Conservation (phyloP, 2,329 filamentous ascomycete genomes). For the Claviceps purpurea region DNA sequence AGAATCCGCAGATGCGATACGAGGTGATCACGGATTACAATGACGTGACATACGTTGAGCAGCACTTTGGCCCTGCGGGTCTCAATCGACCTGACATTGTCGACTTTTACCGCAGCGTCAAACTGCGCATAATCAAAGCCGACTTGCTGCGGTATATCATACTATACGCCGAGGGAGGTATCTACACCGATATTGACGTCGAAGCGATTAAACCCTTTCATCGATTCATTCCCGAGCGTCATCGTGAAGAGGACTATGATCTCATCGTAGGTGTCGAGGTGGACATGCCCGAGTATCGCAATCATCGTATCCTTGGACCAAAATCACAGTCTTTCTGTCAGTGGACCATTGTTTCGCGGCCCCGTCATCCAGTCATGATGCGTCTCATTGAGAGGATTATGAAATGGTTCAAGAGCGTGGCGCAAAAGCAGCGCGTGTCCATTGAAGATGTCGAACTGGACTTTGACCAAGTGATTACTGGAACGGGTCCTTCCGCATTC, state of each 20-base stretch:
- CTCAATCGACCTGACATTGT: constrained; percentile 56
- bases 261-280: constrained; percentile 61
- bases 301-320: constrained; percentile 51
- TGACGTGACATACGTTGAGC: constrained; percentile 53
- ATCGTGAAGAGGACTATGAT: constrained; percentile 50
- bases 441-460: constrained; percentile 51
- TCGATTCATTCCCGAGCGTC: constrained; percentile 34
- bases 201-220: constrained; percentile 21
- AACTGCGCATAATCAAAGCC: constrained; percentile 50
- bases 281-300: constrained; percentile 50
- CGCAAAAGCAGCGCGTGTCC: constrained; percentile 42
- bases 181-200: constrained; percentile 45
- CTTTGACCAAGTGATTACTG: constrained; percentile 59
- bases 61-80: constrained; percentile 50
- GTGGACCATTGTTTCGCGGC: constrained; percentile 63
- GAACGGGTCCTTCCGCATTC: constrained; percentile 60
- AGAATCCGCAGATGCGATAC: constrained; percentile 54
- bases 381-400: constrained; percentile 55
- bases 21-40: constrained; percentile 59
- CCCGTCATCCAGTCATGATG: constrained; percentile 54
- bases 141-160: constrained; percentile 58
- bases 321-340: constrained; percentile 62
- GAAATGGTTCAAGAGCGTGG: constrained; percentile 47
- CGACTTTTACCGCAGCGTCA: constrained; percentile 44
- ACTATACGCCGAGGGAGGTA: constrained; percentile 62